Evolutionary conservation across 768 basidiomycete species (phyloP), one percentile per base, ranked within the genome.

Genomic region (Austroboletus eburneus): DNA sequence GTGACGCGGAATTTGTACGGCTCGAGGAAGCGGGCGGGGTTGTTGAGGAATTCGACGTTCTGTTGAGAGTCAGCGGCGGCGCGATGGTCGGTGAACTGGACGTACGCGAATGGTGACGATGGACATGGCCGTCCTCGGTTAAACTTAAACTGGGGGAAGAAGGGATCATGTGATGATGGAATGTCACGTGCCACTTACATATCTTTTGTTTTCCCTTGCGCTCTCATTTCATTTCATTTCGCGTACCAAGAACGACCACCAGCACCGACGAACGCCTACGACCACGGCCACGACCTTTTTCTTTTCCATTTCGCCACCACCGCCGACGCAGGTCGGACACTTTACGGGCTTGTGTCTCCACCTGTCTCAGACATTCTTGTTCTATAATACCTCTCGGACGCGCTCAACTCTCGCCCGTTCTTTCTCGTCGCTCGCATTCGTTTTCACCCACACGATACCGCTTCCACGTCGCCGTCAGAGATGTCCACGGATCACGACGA

Each of bases 1-100:
- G 92, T 95, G 61, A 98, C 93, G 54, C 89, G 83, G 67, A 97
- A 96, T 56, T 80, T 78, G 69, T 98, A 98, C 23, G 83, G 74
- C 61, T 98, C 93, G 10, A 85, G 80, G 68, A 97, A 98, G 55
- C 82, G 80, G 16, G 92, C 91, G 7, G 91, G 92, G 69, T 94
- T 94, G 72, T 92, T 93, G 62, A 95, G 75, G 55, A 93, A 92
- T 65, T 90, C 85, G 55, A 89, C 86, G 65, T 90, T 85, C 87
- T 89, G 7, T 16, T n/a, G 17, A n/a, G n/a, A n/a, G n/a, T n/a
- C n/a, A n/a, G n/a, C n/a, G n/a, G n/a, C n/a, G n/a, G n/a, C n/a
- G n/a, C 2, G 25, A 10, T 5, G n/a, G 14, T 16, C 21, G 35
- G 5, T 16, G 5, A 13, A 39, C 40, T 35, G 27, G 43, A 67